These are phyloP conservation scores for Cytospora paraplurivora DNA, from an alignment of 2,329 filamentous ascomycete genomes.

Conservation along the genomic window DNA sequence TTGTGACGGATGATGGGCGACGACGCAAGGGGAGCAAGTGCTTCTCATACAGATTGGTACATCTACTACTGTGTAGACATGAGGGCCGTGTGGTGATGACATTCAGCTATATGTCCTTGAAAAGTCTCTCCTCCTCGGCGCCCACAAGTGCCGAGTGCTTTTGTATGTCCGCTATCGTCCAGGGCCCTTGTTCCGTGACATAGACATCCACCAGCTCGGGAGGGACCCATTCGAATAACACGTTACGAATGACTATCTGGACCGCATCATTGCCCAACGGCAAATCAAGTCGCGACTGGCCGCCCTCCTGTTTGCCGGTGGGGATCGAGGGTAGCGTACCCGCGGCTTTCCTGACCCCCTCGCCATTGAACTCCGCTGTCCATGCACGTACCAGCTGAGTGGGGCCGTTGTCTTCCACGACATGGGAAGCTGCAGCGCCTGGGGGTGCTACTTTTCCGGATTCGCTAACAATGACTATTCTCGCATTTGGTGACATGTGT, in stretches of 20 bases:
- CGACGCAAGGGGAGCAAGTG: conserved; percentile 2
- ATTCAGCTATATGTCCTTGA: conserved; percentile 42
- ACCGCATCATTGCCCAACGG: conserved; percentile 26
- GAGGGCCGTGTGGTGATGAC: neutral
- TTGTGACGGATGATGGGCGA: conserved; percentile 12
- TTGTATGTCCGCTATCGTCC: conserved; percentile 43
- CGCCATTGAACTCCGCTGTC: conserved; percentile 37
- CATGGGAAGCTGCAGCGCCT: conserved; percentile 45
- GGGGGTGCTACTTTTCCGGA: conserved; percentile 62
- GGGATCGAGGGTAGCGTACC: conserved; percentile 21
- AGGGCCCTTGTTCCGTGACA: conserved; percentile 55
- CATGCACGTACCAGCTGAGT: conserved; percentile 54
- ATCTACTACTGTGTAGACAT: neutral
- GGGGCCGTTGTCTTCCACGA: conserved; percentile 53
- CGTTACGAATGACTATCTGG: conserved; percentile 46
- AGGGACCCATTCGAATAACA: conserved; percentile 65
- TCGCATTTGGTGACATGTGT: conserved; percentile 47
- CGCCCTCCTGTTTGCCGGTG: conserved; percentile 6
- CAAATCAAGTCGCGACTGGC: conserved; percentile 21
- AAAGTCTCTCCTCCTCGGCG: conserved; percentile 44
- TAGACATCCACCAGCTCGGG: conserved; percentile 53
- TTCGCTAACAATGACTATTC: conserved; percentile 59
- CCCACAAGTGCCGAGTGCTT: conserved; percentile 42
- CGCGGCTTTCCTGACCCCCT: conserved; percentile 32
- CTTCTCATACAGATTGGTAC: neutral